Evolutionary conservation across 805 yeast species (phyloP).

Genomic region (Debaryomyces prosopidis): DNA sequence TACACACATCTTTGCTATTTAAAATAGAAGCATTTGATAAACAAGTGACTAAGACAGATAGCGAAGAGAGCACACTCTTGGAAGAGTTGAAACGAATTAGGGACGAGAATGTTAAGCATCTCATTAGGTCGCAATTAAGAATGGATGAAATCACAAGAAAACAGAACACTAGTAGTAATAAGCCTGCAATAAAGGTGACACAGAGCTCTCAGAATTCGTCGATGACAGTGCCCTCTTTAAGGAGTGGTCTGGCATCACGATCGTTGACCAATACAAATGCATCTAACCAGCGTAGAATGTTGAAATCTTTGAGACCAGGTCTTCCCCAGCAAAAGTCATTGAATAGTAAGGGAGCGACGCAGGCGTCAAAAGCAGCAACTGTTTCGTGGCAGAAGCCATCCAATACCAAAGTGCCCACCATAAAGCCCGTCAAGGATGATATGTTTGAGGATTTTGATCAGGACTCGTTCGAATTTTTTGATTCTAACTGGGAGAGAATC

Average conservation of each 20-base stretch:
- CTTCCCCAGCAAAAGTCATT: neutral
- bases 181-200: constrained; percentile 2
- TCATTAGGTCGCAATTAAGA: constrained; percentile 40
- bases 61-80: constrained; percentile 26
- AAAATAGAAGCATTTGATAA: constrained; percentile 56
- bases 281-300: constrained; percentile 23
- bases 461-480: constrained; percentile 22
- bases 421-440: constrained; percentile 4
- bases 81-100: constrained; percentile 37
- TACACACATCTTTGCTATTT: constrained; percentile 61
- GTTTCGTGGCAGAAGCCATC: constrained; percentile 28
- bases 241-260: constrained; percentile 10
- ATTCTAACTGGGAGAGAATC: constrained; percentile 27
- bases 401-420: neutral
- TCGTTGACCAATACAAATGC: constrained; percentile 9
- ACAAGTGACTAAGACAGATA: constrained; percentile 25
- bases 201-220: constrained; percentile 4
- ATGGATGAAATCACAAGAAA: constrained; percentile 37
- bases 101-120: constrained; percentile 44
- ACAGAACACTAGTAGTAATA: constrained; percentile 13
- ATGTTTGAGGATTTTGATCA: constrained; percentile 43
- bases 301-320: constrained; percentile 30
- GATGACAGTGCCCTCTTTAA: constrained; percentile 29
- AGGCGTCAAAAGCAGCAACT: constrained; percentile 33
- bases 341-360: constrained; percentile 10